Percentiles rank a stretch among this genome's conserved stretches.
phyloP scores from a whole-genome alignment of 306 rosid species.

The Alnus glutinosa region DNA sequence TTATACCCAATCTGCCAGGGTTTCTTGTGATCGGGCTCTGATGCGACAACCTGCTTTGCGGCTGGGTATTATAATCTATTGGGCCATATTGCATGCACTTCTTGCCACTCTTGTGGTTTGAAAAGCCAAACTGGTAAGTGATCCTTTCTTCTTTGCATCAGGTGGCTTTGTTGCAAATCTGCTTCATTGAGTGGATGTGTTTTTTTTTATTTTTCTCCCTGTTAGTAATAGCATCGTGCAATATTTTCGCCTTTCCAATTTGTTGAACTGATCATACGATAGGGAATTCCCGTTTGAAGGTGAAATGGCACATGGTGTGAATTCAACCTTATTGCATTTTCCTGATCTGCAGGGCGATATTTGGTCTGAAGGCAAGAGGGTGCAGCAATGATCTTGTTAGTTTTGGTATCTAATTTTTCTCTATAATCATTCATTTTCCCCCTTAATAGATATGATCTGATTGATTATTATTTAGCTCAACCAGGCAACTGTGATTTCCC shows the following conservation, averaged over 20 bases:
- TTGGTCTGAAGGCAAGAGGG: conserved; percentile 20
- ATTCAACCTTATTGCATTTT: conserved; percentile 11
- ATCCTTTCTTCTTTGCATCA: conserved; percentile 13
- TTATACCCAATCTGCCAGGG: conserved; percentile 55
- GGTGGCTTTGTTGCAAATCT: conserved; percentile 13
- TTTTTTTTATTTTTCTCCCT: background rate
- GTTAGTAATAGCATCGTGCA: background rate
- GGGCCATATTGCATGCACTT: conserved; percentile 87
- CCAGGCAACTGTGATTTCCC: conserved; percentile 44
- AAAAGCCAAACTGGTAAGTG: conserved; percentile 41
- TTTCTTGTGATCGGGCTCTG: conserved; percentile 90
- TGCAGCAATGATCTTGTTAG: background rate
- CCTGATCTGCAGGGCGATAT: conserved; percentile 32
- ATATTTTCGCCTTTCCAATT: background rate
- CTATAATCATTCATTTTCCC: background rate
- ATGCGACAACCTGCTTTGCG: conserved; percentile 90
- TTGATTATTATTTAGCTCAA: conserved; percentile 35
- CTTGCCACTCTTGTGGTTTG: conserved; percentile 77
- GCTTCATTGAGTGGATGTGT: background rate
- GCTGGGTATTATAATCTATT: conserved; percentile 80
- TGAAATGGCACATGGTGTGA: background rate
- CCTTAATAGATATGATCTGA: conserved; percentile 21
- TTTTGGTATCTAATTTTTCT: conserved; percentile 7
- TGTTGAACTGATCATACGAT: background rate
- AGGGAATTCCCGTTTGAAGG: background rate